Evolutionary conservation across 2,329 filamentous ascomycete species (phyloP).

Genomic region (Alternaria novae-zelandiae): DNA sequence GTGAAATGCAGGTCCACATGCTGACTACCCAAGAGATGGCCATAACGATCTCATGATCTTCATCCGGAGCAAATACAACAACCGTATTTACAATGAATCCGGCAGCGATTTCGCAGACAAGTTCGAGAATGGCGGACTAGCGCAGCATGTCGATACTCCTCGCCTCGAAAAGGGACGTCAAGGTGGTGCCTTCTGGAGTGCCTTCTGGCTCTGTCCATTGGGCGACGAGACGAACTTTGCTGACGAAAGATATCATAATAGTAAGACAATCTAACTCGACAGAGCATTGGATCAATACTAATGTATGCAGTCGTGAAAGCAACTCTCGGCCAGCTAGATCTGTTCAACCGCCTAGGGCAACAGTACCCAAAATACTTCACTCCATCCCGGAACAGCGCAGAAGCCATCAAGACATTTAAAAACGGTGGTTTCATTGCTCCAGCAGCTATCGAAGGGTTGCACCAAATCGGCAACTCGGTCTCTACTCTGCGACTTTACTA

Average conservation of each 20-base stretch:
- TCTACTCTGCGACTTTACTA: conserved; percentile 78
- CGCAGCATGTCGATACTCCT: conserved; percentile 78
- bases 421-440: conserved; percentile 45
- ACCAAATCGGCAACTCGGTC: conserved; percentile 88
- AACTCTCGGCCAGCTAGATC: conserved; percentile 77
- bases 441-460: conserved; percentile 66
- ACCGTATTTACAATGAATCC: conserved; percentile 71
- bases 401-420: conserved; percentile 63
- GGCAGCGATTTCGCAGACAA: conserved; percentile 70
- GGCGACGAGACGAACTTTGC: conserved; percentile 74
- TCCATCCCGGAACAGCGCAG: conserved; percentile 63
- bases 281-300: background rate
- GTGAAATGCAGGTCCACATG: background rate
- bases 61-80: conserved; percentile 70
- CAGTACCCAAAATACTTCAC: conserved; percentile 75
- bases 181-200: conserved; percentile 93
- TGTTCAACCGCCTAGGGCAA: conserved; percentile 68
- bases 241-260: conserved; percentile 71
- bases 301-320: conserved; percentile 62
- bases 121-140: conserved; percentile 74
- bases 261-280: conserved; percentile 52
- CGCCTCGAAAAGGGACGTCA: conserved; percentile 73
- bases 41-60: conserved; percentile 86
- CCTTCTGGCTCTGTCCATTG: conserved; percentile 76
- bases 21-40: conserved; percentile 66